These are phyloP conservation scores for Aureobasidium subglaciale DNA, from an alignment of 2,329 filamentous ascomycete species.

Conservation along the genomic window DNA sequence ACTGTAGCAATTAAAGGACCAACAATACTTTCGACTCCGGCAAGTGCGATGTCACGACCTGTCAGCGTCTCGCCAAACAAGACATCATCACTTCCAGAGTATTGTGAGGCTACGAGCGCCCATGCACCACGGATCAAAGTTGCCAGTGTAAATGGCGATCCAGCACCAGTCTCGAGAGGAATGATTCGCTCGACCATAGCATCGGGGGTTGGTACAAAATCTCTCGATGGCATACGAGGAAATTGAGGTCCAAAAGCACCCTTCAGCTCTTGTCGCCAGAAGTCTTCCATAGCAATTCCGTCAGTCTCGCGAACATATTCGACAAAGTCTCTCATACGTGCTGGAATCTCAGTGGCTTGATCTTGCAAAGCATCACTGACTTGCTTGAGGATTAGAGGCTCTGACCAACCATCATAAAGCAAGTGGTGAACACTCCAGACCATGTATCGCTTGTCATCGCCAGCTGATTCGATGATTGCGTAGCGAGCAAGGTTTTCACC, in stretches of 20 bases:
- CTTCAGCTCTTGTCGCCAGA: slow-evolving; percentile 29
- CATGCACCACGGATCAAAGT: slow-evolving; percentile 29
- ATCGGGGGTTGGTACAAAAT: slow-evolving; percentile 21
- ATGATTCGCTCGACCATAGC: slow-evolving; percentile 23
- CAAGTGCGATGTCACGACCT: slow-evolving; percentile 30
- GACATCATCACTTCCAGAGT: slow-evolving; percentile 27
- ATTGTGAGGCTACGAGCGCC: slow-evolving; percentile 25
- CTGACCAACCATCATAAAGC: slow-evolving; percentile 35
- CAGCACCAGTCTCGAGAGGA: slow-evolving; percentile 5
- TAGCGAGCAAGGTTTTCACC: slow-evolving; percentile 34
- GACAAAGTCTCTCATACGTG: slow-evolving; percentile 27
- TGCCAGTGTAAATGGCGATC: slow-evolving; percentile 26
- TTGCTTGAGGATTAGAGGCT: slow-evolving; percentile 29
- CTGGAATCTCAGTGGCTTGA: background rate
- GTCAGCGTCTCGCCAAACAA: slow-evolving; percentile 31
- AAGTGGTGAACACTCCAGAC: slow-evolving; percentile 34
- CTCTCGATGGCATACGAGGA: slow-evolving; percentile 25
- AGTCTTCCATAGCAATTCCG: slow-evolving; percentile 22
- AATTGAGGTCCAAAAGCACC: slow-evolving; percentile 29
- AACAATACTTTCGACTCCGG: slow-evolving; percentile 29
- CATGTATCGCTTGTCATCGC: slow-evolving; percentile 19
- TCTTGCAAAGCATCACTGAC: slow-evolving; percentile 19
- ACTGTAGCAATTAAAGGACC: slow-evolving; percentile 35
- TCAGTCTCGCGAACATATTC: slow-evolving; percentile 25
- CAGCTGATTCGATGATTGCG: slow-evolving; percentile 25